These are phyloP conservation scores for Cutaneotrichosporon sp. DNA, from an alignment of 1,284 basidiomycete genomes.

Conservation along the genomic window DNA sequence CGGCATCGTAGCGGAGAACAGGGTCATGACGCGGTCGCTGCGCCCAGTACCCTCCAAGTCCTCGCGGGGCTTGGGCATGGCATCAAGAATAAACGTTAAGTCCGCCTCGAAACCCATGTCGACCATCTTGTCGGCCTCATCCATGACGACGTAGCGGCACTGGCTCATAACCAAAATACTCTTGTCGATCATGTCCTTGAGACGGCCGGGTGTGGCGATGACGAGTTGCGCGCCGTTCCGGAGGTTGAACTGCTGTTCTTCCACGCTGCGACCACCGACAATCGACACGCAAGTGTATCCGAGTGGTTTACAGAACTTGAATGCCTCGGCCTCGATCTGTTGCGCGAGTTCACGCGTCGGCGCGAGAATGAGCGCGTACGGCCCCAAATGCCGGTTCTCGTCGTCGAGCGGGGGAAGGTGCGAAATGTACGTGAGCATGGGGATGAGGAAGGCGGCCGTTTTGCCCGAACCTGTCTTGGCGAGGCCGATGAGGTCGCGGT, in stretches of 20 bases:
- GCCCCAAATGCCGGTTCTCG: conserved; percentile 86
- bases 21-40: conserved; percentile 73
- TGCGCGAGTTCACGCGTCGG: conserved; percentile 90
- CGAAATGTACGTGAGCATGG: conserved; percentile 92
- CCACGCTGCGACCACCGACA: conserved; percentile 88
- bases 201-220: conserved; percentile 94
- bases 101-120: conserved; percentile 94
- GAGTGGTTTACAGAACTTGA: conserved; percentile 80
- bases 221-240: conserved; percentile 96
- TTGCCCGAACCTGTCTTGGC: conserved; percentile 99
- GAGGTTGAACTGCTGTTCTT: conserved; percentile 94
- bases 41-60: conserved; percentile 59
- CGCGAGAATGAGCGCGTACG: conserved; percentile 87
- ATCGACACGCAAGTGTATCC: conserved; percentile 93
- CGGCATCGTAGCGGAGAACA: conserved; percentile 99
- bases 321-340: conserved; percentile 89
- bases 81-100: conserved; percentile 90
- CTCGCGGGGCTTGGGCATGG: conserved; percentile 75
- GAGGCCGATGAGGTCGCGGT: conserved; percentile 94
- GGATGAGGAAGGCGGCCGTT: conserved; percentile 98
- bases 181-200: conserved; percentile 95
- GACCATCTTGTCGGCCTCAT: conserved; percentile 99
- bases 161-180: conserved; percentile 92
- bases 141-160: conserved; percentile 98
- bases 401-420: conserved; percentile 78